Evolutionary conservation across 768 basidiomycete species (phyloP).

Genomic region (Termitomyces sp.): DNA sequence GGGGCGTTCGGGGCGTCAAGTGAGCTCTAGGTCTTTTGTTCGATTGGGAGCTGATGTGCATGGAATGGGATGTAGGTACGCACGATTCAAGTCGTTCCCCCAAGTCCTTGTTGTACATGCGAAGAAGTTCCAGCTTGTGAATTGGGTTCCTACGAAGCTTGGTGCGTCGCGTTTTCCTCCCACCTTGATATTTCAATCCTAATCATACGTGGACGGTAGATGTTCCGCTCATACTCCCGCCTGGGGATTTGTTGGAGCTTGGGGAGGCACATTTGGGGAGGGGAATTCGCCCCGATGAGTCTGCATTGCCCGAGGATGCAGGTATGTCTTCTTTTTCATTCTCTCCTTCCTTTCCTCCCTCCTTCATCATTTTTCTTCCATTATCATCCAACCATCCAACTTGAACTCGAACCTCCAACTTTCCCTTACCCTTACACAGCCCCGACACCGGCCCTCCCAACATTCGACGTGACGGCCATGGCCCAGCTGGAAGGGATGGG

Average conservation of each 20-base stretch:
- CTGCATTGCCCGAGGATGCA: constrained; percentile 55
- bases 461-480: constrained; percentile 73
- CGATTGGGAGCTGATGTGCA: neutral
- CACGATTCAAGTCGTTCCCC: constrained; percentile 80
- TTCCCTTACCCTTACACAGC: neutral
- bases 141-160: constrained; percentile 95
- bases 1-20: constrained; percentile 68
- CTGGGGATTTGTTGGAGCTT: constrained; percentile 51
- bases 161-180: constrained; percentile 39
- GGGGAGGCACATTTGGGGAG: constrained; percentile 54
- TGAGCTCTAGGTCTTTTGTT: constrained; percentile 19
- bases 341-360: no score
- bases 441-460: constrained; percentile 36
- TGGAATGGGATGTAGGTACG: constrained; percentile 32
- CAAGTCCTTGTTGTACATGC: constrained; percentile 85
- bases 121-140: constrained; percentile 90
- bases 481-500: constrained; percentile 84
- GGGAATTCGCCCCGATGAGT: constrained; percentile 68
- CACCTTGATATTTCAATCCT: neutral
- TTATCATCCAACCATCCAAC: neutral
- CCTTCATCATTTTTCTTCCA: no score
- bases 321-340: constrained; percentile 10
- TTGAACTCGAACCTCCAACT: neutral
- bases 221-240: constrained; percentile 74
- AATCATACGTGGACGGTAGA: constrained; percentile 38